Percentiles rank a stretch among this genome's conserved stretches.
Evolutionary conservation across 1,284 basidiomycete genomes (phyloP).

Genomic region (Ustilago lituana): DNA sequence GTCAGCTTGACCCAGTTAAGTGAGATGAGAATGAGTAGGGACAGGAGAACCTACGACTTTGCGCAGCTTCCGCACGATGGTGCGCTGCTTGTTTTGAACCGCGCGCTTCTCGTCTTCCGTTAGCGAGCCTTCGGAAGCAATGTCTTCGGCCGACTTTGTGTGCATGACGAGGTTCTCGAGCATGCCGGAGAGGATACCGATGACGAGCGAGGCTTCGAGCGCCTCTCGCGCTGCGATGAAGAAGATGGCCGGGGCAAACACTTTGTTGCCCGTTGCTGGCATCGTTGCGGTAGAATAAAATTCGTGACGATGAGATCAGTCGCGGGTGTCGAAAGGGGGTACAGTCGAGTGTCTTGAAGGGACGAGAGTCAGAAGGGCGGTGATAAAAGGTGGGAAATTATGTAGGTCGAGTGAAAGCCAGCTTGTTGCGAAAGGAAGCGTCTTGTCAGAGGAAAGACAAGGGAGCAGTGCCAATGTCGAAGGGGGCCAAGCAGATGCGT

Average conservation of each 20-base stretch:
- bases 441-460: too few relatives aligned
- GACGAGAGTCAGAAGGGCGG: neutral
- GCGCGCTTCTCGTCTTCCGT: conserved; percentile 16
- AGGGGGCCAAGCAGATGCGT: too few relatives aligned
- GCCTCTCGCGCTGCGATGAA: conserved; percentile 65
- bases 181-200: conserved; percentile 63
- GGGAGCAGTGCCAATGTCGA: too few relatives aligned
- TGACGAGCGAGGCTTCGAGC: conserved; percentile 63
- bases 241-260: conserved; percentile 65
- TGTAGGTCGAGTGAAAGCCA: neutral
- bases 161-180: conserved; percentile 57
- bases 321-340: too few relatives aligned
- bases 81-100: conserved; percentile 22
- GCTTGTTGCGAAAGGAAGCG: too few relatives aligned
- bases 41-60: conserved; percentile 41
- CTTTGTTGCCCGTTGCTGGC: conserved; percentile 54
- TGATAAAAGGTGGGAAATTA: neutral
- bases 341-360: too few relatives aligned
- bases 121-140: conserved; percentile 8
- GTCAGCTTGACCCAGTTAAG: too few relatives aligned
- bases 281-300: conserved; percentile 9
- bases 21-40: neutral
- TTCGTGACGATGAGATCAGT: too few relatives aligned
- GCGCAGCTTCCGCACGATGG: conserved; percentile 51
- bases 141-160: conserved; percentile 27